Conservation (phyloP, 805 yeast species). For the Kodamaea leandrae region DNA sequence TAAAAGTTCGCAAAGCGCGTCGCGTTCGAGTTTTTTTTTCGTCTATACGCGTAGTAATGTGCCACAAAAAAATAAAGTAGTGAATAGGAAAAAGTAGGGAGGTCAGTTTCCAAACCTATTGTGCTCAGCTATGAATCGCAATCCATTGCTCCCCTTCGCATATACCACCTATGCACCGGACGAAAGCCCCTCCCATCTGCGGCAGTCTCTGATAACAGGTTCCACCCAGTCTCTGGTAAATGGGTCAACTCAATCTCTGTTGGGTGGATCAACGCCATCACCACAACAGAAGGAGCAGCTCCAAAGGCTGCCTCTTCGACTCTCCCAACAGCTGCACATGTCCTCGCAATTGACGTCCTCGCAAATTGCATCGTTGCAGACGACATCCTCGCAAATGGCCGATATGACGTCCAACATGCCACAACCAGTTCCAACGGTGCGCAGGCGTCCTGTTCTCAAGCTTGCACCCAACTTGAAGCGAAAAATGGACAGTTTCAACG, state of each 20-base stretch:
- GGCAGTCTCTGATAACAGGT: not conserved
- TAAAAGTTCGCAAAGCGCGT: too few species aligned
- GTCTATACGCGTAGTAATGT: not conserved
- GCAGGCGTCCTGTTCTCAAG: slow-evolving; percentile 19
- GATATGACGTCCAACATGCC: slow-evolving; percentile 1
- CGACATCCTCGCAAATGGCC: too few species aligned
- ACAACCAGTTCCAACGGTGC: not conserved
- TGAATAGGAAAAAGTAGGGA: not conserved
- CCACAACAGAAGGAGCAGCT: too few species aligned
- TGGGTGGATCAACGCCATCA: too few species aligned
- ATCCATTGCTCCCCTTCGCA: slow-evolving; percentile 50
- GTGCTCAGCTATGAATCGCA: slow-evolving; percentile 21
- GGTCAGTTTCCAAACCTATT: not conserved
- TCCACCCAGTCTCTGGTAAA: not conserved
- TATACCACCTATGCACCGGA: slow-evolving; percentile 35
- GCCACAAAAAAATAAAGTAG: not conserved
- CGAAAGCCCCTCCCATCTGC: slow-evolving; percentile 5
- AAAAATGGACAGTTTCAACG: slow-evolving; percentile 42
- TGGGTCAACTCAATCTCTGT: not conserved
- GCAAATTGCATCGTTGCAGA: too few species aligned
- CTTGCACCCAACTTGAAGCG: slow-evolving; percentile 36
- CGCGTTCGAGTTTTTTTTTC: not conserved
- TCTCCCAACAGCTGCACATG: not conserved
- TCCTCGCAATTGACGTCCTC: not conserved
- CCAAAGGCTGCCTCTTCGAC: slow-evolving; percentile 8